Evolutionary conservation across 176 grass and related monocot genomes (phyloP).

Genomic region (Pontederia crassipes): DNA sequence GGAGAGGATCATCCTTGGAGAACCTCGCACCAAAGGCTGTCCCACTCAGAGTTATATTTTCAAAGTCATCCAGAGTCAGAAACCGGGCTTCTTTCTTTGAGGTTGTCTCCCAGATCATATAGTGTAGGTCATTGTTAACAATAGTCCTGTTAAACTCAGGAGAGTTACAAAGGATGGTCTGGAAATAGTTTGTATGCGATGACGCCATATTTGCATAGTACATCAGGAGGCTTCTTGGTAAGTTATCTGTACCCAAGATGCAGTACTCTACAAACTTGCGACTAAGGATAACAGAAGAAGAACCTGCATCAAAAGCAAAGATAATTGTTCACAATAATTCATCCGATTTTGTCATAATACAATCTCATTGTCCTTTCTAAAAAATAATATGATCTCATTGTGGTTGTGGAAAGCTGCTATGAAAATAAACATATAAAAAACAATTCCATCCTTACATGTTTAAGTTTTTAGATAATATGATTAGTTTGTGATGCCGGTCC

Average conservation of each 20-base stretch:
- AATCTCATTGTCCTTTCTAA: too few relatives aligned
- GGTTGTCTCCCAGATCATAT: slow-evolving; percentile 23
- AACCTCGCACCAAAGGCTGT: slow-evolving; percentile 54
- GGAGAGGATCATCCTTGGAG: slow-evolving; percentile 43
- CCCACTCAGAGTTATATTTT: slow-evolving; percentile 52
- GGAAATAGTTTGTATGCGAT: slow-evolving; percentile 76
- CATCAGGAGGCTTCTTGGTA: slow-evolving; percentile 83
- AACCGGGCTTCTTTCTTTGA: slow-evolving; percentile 37
- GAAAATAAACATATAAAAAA: too few relatives aligned
- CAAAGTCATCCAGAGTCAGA: slow-evolving; percentile 34
- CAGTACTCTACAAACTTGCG: slow-evolving; percentile 73
- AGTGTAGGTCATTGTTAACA: slow-evolving; percentile 72
- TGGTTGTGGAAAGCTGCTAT: too few relatives aligned
- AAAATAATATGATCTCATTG: too few relatives aligned
- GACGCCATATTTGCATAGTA: slow-evolving; percentile 72
- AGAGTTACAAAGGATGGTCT: slow-evolving; percentile 86
- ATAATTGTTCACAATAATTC: slow-evolving; percentile 5
- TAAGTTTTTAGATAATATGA: background rate
- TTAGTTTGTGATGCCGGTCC: too few relatives aligned
- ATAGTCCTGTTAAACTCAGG: slow-evolving; percentile 64
- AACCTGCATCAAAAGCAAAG: slow-evolving; percentile 33
- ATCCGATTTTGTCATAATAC: background rate
- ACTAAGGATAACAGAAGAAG: slow-evolving; percentile 72
- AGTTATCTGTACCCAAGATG: slow-evolving; percentile 59
- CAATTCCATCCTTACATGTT: background rate